A percentile compares a stretch with the other conserved stretches of the same genome.
Conservation (phyloP, 805 yeast species). For the Candida peoriensis region DNA sequence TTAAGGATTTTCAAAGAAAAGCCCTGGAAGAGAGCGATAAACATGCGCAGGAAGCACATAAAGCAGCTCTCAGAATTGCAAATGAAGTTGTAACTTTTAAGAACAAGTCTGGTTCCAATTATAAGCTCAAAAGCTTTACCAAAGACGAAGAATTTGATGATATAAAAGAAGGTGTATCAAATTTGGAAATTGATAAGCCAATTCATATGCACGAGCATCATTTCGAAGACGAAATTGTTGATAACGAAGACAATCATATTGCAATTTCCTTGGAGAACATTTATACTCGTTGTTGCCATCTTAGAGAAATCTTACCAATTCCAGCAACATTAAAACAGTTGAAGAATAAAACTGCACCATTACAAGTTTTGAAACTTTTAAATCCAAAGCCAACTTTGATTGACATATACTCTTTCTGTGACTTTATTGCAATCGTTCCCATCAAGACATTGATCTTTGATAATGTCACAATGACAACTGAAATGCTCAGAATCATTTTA, state of each 20-base stretch:
- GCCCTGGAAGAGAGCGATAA: constrained; percentile 58
- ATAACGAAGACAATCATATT: constrained; percentile 17
- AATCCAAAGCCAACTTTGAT: constrained; percentile 90
- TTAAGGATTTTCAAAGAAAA: constrained; percentile 52
- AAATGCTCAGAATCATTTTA: constrained; percentile 72
- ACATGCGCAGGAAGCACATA: constrained; percentile 74
- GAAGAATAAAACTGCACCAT: constrained; percentile 69
- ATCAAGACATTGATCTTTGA: constrained; percentile 71
- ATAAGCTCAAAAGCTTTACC: constrained; percentile 15
- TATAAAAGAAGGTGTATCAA: constrained; percentile 16
- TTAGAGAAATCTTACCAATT: constrained; percentile 86
- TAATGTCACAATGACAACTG: constrained; percentile 67
- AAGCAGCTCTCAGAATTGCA: constrained; percentile 65
- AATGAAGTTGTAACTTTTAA: constrained; percentile 52
- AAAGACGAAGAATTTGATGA: constrained; percentile 23
- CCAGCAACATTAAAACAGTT: constrained; percentile 84
- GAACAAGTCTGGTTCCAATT: constrained; percentile 9
- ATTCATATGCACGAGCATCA: constrained; percentile 56
- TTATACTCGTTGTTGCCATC: constrained; percentile 89
- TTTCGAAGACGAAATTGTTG: constrained; percentile 33
- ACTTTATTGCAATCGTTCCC: constrained; percentile 83
- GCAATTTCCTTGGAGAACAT: constrained; percentile 50
- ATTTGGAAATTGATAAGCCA: constrained; percentile 65
- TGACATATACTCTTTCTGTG: constrained; percentile 84
- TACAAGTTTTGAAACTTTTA: constrained; percentile 63